Evolutionary conservation across 495 filamentous ascomycete genomes (phyloP).

Genomic region (Barbatosphaeria neglecta): DNA sequence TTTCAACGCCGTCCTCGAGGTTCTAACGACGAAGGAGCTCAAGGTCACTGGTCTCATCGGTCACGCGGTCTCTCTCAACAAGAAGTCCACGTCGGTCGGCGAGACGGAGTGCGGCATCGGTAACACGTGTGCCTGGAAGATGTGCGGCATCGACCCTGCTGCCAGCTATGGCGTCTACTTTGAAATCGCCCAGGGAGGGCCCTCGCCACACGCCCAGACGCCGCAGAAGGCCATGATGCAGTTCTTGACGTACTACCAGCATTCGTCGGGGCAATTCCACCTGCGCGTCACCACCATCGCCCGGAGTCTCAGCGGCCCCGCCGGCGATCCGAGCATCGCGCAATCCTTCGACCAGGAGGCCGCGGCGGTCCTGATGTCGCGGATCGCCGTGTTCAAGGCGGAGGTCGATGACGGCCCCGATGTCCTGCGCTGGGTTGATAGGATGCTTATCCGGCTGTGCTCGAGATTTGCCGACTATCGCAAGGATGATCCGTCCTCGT

Average conservation of each 20-base stretch:
- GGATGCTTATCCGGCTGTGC: constrained; percentile 96
- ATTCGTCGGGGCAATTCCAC: constrained; percentile 92
- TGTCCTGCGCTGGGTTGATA: constrained; percentile 94
- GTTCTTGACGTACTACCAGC: constrained; percentile 98
- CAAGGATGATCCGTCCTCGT: constrained; percentile 96
- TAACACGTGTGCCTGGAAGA: constrained; percentile 99
- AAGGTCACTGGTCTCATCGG: constrained; percentile 98
- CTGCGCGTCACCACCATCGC: constrained; percentile 91
- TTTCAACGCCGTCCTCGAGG: constrained; percentile 95
- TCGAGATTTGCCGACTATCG: constrained; percentile 96
- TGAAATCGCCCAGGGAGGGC: constrained; percentile 91
- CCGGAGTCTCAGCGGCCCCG: constrained; percentile 82
- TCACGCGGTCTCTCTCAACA: constrained; percentile 91
- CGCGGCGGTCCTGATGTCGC: constrained; percentile 93
- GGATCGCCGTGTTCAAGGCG: constrained; percentile 97
- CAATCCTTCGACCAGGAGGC: constrained; percentile 99
- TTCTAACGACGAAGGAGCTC: constrained; percentile 93
- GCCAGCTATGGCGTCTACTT: constrained; percentile 96
- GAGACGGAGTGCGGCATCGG: constrained; percentile 98
- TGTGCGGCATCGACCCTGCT: constrained; percentile 93
- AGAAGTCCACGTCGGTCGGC: constrained; percentile 93
- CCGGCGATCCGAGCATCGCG: constrained; percentile 92
- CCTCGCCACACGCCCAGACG: constrained; percentile 72
- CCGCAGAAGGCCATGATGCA: constrained; percentile 95
- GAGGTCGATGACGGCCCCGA: constrained; percentile 99